These are phyloP conservation scores for Amaranthus tricolor DNA, from an alignment of 179 eudicot species.

Conservation along the genomic window DNA sequence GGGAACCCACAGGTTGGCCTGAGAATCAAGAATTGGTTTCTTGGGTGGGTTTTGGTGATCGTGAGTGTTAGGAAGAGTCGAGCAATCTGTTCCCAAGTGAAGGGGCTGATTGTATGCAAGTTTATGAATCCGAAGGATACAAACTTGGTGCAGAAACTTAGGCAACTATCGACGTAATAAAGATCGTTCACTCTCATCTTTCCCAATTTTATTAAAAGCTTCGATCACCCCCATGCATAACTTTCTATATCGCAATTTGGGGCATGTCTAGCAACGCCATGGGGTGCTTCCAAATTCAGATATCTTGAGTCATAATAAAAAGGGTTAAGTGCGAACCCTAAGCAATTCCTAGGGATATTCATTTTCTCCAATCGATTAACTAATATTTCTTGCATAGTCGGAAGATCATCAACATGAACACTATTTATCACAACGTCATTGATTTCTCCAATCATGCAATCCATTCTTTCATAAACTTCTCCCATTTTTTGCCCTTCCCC, in stretches of 20 bases:
- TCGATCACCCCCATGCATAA: neutral
- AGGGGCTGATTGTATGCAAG: no score
- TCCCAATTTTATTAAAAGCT: neutral
- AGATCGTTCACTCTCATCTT: neutral
- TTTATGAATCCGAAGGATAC: no score
- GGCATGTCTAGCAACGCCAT: neutral
- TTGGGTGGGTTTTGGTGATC: no score
- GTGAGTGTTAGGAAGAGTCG: no score
- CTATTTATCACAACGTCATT: neutral
- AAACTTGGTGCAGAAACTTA: no score
- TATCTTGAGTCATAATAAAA: neutral
- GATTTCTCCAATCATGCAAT: neutral
- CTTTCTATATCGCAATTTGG: neutral
- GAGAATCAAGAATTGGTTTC: no score
- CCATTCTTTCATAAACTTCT: neutral
- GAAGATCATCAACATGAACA: neutral
- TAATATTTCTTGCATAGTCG: neutral
- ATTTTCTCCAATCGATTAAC: constrained; percentile 2
- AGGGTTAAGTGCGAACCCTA: neutral
- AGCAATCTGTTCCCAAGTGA: no score
- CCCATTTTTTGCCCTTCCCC: no score
- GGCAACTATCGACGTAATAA: neutral
- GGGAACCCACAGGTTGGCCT: no score
- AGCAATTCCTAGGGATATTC: neutral
- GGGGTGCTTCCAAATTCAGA: neutral